Evolutionary conservation across 306 rosid genomes (phyloP).

Genomic region (Quercus glauca): DNA sequence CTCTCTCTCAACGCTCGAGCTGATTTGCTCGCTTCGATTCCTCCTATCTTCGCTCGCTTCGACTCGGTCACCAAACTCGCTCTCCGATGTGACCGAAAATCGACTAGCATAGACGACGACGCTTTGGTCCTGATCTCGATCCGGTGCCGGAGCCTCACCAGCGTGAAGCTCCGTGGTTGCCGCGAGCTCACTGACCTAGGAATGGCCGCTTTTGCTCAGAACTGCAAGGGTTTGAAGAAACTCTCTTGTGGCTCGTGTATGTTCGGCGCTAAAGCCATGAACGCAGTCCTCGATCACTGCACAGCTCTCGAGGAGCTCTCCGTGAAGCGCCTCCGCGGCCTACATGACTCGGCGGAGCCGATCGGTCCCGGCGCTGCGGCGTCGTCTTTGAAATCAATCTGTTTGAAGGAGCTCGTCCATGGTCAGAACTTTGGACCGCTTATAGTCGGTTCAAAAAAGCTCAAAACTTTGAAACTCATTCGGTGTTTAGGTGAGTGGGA

Average conservation of each 20-base stretch:
- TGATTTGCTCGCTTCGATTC: constrained; percentile 40
- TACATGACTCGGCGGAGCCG: constrained; percentile 37
- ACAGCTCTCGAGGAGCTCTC: constrained; percentile 63
- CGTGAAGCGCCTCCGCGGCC: constrained; percentile 70
- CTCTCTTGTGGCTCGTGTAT: constrained; percentile 65
- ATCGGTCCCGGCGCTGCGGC: constrained; percentile 40
- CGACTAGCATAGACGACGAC: constrained; percentile 60
- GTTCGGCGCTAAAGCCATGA: constrained; percentile 63
- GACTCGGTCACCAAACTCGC: constrained; percentile 70
- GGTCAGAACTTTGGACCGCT: constrained; percentile 70
- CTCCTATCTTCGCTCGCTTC: constrained; percentile 58
- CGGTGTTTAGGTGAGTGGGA: constrained; percentile 87
- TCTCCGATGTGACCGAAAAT: constrained; percentile 67
- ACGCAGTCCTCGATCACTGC: constrained; percentile 53
- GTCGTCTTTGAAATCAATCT: constrained; percentile 55
- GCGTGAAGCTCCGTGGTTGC: constrained; percentile 77
- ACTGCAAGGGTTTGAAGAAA: constrained; percentile 62
- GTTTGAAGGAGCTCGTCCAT: constrained; percentile 59
- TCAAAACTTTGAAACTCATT: constrained; percentile 55
- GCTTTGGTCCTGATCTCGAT: constrained; percentile 54
- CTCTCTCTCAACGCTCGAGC: constrained; percentile 53
- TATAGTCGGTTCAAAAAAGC: constrained; percentile 55
- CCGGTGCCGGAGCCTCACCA: constrained; percentile 56
- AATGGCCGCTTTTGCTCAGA: constrained; percentile 52
- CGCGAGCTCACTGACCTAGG: constrained; percentile 56